Base-by-base conservation (phyloP, 2,329 filamentous ascomycete species). In the Beauveria varroae region DNA sequence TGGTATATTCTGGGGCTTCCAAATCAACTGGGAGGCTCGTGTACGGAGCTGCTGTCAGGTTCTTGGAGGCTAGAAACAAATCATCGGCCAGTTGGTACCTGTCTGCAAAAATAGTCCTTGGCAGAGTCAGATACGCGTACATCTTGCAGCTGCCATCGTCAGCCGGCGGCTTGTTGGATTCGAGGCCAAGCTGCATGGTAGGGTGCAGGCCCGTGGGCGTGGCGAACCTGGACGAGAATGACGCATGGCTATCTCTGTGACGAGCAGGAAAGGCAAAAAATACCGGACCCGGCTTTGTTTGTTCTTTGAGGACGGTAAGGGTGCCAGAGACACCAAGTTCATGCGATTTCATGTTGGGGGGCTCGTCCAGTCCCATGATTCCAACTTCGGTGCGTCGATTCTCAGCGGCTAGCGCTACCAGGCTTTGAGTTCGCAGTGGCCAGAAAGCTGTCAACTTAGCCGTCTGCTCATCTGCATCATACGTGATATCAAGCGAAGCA, bases 201-300 rank as follows among this genome's bases (percentile, higher is more conserved):
- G 93, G 93, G 74, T 97, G 93, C 10, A 97, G 81, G 9, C 93
- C 93, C 0, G 86, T 88, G 1, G 92, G 92, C 2, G 78, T 65
- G n/a, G 84, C 71, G 69, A 96, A 92, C 1, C 74, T 74, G 22
- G 86, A 80, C 0, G 78, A 80, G 72, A 91, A 96, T 57, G 75
- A 81, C 0, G 78, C 72, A 1, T 73, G 68, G 14, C 82, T 77
- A 66, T 89, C 85, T 43, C 80, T 77, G 73, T 97, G 93, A 0
- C 92, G 86, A 3, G 91, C 86, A 2, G 90, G 87, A 66, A 96
- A 95, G 49, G 89, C 86, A 76, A 98, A 97, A 51, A 93, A 78
- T 0, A 90, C 89, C 2, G 89, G 82, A 44, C 88, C 89, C 12
- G 90, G 85, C 65, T 86, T 84, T 44, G 80, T 79, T 68, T 92